phyloP scores from a whole-genome alignment of 495 filamentous ascomycete species.

The Penicillium bialowiezense region DNA sequence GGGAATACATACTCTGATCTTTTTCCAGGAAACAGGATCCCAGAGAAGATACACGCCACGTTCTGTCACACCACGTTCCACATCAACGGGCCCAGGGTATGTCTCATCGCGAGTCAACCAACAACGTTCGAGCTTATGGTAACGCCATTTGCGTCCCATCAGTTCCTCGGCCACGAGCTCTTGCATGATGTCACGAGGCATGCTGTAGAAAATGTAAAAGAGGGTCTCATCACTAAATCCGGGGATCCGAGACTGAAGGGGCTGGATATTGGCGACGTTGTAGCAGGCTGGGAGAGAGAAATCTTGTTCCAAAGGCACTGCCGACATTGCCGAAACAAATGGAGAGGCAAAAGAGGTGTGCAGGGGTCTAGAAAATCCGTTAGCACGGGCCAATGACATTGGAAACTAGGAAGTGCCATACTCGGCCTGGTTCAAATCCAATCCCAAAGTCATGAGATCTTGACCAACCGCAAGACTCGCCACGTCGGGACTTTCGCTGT shows the following conservation, averaged over 20 bases:
- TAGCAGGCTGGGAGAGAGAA: constrained; percentile 82
- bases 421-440: constrained; percentile 79
- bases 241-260: constrained; percentile 70
- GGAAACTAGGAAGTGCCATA: constrained; percentile 42
- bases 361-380: constrained; percentile 47
- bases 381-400: constrained; percentile 14
- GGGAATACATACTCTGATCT: constrained; percentile 61
- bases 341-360: constrained; percentile 67
- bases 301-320: constrained; percentile 68
- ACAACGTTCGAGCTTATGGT: constrained; percentile 82
- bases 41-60: constrained; percentile 87
- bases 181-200: constrained; percentile 79
- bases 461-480: constrained; percentile 72
- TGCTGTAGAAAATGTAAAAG: constrained; percentile 93
- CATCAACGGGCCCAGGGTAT: constrained; percentile 61
- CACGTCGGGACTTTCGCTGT: constrained; percentile 73
- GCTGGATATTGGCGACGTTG: constrained; percentile 80
- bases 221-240: constrained; percentile 89
- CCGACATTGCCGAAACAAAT: constrained; percentile 65
- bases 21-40: constrained; percentile 79
- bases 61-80: constrained; percentile 64
- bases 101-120: constrained; percentile 89
- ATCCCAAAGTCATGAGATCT: constrained; percentile 70
- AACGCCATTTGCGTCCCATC: constrained; percentile 83
- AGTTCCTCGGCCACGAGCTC: constrained; percentile 80